Evolutionary conservation across 495 filamentous ascomycete species (phyloP), one percentile per base, ranked within the genome.

Genomic region (Staphylotrichum tortipilum): DNA sequence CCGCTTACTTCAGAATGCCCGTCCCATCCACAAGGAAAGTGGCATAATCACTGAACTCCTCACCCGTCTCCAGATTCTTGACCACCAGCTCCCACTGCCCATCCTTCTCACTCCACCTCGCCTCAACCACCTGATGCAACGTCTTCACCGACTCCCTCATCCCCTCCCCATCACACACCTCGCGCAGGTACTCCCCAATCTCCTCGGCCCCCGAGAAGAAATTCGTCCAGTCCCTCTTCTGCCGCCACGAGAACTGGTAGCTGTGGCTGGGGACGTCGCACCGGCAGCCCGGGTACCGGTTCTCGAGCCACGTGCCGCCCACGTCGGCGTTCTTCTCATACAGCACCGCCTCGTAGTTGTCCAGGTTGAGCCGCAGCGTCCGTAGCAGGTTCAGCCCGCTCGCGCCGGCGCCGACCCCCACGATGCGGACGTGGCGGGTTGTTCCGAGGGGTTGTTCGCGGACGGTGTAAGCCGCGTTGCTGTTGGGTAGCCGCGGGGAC

Each of bases 241-340:
- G 73, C 42, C 73, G 71, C 71, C 79, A 80, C 17, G 74, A 70
- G 54, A 79, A 74, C 57, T 75, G 73, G 45, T 78, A 78, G 53
- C 73, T 73, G 59, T 78, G 74, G 48, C 71, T 73, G 15, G 77
- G 77, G 35, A 79, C 60, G 54, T 80, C 77, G 59, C 77, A 79
- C 52, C 64, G 60, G 53, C 74, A 77, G 42, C 75, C 75, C 0
- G 76, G 76, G 47, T 81, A 81, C 12, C 69, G 64, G 56, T 80
- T 81, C 59, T 80, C 78, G 40, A 73, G 68, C 78, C 78, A 81
- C 1, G 78, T 80, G 8, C 78, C 78, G 18, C 76, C 78, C 43
- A 80, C 71, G 39, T 84, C 84, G 1, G 62, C 60, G 54, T 90
- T 90, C 74, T 89, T 90, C 61, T 92, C 87, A 63, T 88, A 92